Base-by-base conservation (phyloP, 2,329 filamentous ascomycete species). In the Blumeria hordei region DNA sequence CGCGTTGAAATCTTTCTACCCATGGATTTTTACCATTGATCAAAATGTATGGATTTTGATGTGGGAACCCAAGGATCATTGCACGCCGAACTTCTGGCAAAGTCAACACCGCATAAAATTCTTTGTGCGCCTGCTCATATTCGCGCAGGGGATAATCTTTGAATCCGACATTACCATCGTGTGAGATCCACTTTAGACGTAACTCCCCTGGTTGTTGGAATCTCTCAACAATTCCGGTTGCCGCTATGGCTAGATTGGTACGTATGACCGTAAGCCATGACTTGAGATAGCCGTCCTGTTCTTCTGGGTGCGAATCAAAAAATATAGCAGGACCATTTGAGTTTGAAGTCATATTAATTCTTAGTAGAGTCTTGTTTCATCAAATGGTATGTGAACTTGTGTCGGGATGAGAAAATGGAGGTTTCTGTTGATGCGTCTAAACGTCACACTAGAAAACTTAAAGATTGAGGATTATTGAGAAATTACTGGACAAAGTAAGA, bases 291-390 rank as follows among this genome's bases (percentile, higher is more conserved):
- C 55, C 52, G 44, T 62, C 60, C 55, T 63, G 61, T 53, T 63
- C 57, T 52, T 63, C 60, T 2, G 62, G 62, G 34, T 62, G 59
- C 9, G 61, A 62, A 49, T 64, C 62, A 41, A 63, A 60, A 55
- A 64, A 62, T 16, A 63, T 62, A 34, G 56, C 59, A 3, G 61
- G 61, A 0, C 47, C 52, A 41, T 60, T 61, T 53, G 60, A 33
- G 32, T 57, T 44, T 10, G 47, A 35, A 3, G 47, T 21, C 54
- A 53, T 55, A 10, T 8, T 50, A 18, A 28, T 28, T 28, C 21
- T 28, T 28, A 28, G 21, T 28, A 28, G 2, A 28, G 21, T 2
- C 21, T 28, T 28, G 4, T 28, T 28, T 28, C 21, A 28, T 28
- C 2, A 28, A 28, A 28, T 28, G 21, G 4, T 28, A 28, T 28